phyloP scores from a whole-genome alignment of 768 basidiomycete species.

The Serendipita sp. region DNA sequence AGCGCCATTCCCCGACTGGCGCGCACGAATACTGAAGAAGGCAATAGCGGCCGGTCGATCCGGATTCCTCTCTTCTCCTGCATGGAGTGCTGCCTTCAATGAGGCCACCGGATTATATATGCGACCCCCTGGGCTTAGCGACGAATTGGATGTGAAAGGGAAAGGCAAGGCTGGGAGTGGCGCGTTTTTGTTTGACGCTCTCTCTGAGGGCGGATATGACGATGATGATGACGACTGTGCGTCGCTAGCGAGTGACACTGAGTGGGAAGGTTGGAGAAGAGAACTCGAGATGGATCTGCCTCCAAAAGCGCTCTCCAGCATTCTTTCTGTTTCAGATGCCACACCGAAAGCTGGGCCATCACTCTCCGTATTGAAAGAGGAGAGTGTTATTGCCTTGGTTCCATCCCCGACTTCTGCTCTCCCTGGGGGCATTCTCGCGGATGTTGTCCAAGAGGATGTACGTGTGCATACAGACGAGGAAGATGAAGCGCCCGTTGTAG shows the following conservation, averaged over 20 bases:
- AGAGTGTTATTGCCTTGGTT: not conserved
- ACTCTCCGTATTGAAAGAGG: not conserved
- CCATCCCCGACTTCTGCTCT: not conserved
- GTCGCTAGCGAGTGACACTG: not conserved
- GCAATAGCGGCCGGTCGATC: not conserved
- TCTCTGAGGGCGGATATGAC: not conserved
- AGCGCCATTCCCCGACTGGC: constrained; percentile 1
- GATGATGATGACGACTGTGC: constrained; percentile 4
- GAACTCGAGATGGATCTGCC: constrained; percentile 3
- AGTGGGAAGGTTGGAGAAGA: constrained; percentile 1
- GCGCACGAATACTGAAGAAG: constrained; percentile 1
- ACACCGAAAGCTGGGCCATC: not conserved
- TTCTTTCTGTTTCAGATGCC: not conserved
- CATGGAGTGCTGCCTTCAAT: not conserved
- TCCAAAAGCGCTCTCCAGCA: not conserved
- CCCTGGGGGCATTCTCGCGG: not conserved
- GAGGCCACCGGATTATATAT: not conserved
- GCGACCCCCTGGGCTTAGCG: not conserved
- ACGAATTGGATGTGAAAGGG: not conserved
- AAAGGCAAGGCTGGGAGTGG: not conserved
- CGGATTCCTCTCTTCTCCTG: not conserved
- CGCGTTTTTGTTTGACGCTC: not conserved
- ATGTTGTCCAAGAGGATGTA: not conserved
- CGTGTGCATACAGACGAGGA: not conserved
- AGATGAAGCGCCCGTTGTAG: not conserved